phyloP scores from a whole-genome alignment of 106 monocot genomes.

The Dendrobium catenatum region DNA sequence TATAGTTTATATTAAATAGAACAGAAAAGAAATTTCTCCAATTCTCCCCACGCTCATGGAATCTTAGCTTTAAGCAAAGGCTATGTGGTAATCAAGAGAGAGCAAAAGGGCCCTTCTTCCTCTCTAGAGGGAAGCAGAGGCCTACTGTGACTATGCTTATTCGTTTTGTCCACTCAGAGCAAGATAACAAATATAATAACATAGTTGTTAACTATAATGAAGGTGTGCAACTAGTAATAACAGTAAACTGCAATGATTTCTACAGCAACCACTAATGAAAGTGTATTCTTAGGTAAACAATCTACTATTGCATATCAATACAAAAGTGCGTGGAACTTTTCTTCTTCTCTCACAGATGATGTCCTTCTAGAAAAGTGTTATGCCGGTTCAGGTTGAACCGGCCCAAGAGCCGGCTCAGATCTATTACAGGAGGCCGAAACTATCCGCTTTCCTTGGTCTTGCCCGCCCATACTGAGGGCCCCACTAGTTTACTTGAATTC shows the following conservation, averaged over 20 bases:
- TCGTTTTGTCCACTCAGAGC: not conserved
- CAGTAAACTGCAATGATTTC: slow-evolving; percentile 2
- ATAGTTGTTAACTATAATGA: not conserved
- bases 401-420: too few relatives aligned
- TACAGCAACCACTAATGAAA: not conserved
- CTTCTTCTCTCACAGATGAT: too few relatives aligned
- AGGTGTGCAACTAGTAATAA: not conserved
- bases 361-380: too few relatives aligned
- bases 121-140: slow-evolving; percentile 6
- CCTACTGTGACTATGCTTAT: not conserved
- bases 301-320: too few relatives aligned
- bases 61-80: slow-evolving; percentile 17
- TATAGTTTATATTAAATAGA: not conserved
- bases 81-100: slow-evolving; percentile 1
- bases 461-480: too few relatives aligned
- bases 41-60: not conserved
- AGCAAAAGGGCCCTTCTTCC: not conserved
- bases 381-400: too few relatives aligned
- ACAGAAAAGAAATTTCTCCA: too few relatives aligned
- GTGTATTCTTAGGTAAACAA: not conserved
- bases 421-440: too few relatives aligned
- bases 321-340: too few relatives aligned
- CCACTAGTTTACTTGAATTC: too few relatives aligned
- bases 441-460: too few relatives aligned
- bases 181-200: not conserved